Evolutionary conservation across 1,284 basidiomycete genomes (phyloP).

Genomic region (Cystobasidium pallidum): DNA sequence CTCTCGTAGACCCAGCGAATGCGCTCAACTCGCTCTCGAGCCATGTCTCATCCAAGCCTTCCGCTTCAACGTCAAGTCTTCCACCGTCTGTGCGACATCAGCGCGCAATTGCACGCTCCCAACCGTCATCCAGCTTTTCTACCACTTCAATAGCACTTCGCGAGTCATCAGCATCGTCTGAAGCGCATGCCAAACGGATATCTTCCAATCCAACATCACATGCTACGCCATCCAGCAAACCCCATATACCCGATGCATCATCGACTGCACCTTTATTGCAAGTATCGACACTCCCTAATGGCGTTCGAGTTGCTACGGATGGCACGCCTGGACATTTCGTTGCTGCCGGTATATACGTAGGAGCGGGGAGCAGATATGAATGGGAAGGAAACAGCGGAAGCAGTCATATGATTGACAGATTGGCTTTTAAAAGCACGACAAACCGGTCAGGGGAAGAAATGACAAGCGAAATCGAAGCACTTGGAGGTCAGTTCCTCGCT

Average conservation of each 20-base stretch:
- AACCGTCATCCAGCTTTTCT: constrained; percentile 19
- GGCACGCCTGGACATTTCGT: constrained; percentile 91
- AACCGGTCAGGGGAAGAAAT: constrained; percentile 66
- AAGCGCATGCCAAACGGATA: constrained; percentile 19
- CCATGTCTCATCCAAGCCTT: background rate
- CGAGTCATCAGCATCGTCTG: constrained; percentile 19
- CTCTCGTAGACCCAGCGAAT: background rate
- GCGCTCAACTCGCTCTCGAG: background rate
- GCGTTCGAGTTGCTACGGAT: constrained; percentile 89
- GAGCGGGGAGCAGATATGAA: constrained; percentile 93
- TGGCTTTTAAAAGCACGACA: constrained; percentile 81
- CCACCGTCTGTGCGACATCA: constrained; percentile 3
- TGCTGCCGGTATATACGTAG: constrained; percentile 88
- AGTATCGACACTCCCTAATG: constrained; percentile 86
- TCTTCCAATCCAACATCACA: constrained; percentile 10
- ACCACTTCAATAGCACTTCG: constrained; percentile 12
- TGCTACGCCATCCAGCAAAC: constrained; percentile 7
- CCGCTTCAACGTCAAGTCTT: background rate
- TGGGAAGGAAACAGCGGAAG: constrained; percentile 73
- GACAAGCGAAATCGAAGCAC: constrained; percentile 75
- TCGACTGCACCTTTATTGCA: constrained; percentile 35
- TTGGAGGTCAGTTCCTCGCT: constrained; percentile 91
- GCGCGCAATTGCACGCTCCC: constrained; percentile 7
- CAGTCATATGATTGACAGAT: constrained; percentile 88
- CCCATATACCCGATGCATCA: constrained; percentile 32